These are phyloP conservation scores for Lizonia empirigonia DNA, from an alignment of 2,329 filamentous ascomycete species.

Conservation along the genomic window DNA sequence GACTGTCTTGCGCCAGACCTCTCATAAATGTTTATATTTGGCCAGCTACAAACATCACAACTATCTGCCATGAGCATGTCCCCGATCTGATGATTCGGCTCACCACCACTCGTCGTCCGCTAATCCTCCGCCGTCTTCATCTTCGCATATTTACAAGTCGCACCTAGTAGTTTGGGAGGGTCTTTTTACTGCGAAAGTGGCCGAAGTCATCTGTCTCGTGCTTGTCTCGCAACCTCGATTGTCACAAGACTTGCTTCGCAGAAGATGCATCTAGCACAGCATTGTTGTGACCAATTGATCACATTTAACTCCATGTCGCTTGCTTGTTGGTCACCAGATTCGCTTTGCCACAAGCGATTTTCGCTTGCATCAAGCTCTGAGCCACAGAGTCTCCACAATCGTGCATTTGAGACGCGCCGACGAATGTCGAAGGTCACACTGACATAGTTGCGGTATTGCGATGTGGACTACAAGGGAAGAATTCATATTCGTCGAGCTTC, in stretches of 20 bases:
- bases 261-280: not conserved
- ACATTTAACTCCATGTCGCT: not conserved
- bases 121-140: constrained; percentile 6
- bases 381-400: too few species aligned
- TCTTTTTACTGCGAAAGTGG: too few species aligned
- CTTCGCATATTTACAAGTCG: too few species aligned
- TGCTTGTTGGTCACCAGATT: not conserved
- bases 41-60: constrained; percentile 28
- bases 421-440: too few species aligned
- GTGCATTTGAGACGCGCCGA: too few species aligned
- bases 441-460: too few species aligned
- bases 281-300: not conserved
- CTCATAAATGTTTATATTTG: too few species aligned
- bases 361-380: not conserved
- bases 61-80: constrained; percentile 24
- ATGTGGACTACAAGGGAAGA: not conserved
- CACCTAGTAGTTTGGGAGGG: too few species aligned
- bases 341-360: not conserved
- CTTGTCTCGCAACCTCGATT: not conserved
- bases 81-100: constrained; percentile 17
- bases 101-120: constrained; percentile 10
- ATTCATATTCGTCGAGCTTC: not conserved
- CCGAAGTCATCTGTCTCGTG: not conserved
- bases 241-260: not conserved
- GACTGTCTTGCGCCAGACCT: constrained; percentile 63